Percentiles rank a stretch among this genome's conserved stretches.
Conservation (phyloP, 1,284 basidiomycete species). For the Apiotrichum laibachii region DNA sequence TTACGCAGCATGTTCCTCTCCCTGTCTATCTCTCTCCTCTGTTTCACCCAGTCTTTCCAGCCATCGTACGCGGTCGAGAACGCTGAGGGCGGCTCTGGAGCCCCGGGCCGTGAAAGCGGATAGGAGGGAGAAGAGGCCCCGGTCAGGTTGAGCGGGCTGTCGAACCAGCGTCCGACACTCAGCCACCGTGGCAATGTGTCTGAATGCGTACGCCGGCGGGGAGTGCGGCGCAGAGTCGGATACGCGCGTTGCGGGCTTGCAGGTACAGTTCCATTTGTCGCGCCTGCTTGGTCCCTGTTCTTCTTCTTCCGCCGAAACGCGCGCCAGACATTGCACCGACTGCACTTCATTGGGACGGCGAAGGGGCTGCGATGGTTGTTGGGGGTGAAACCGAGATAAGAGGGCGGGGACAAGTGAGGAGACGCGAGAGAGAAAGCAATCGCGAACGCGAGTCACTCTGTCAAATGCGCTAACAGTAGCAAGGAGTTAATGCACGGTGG, state of each 20-base stretch:
- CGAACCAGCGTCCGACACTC: constrained; percentile 1
- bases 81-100: not conserved
- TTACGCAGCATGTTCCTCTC: not conserved
- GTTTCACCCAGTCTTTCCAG: not conserved
- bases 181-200: not conserved
- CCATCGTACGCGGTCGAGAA: not conserved
- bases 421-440: too few species aligned
- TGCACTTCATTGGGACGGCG: too few species aligned
- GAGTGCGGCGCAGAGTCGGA: not conserved
- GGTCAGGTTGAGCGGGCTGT: not conserved
- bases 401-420: too few species aligned
- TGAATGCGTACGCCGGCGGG: not conserved
- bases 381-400: too few species aligned
- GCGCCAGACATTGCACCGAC: too few species aligned
- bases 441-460: too few species aligned
- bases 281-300: too few species aligned
- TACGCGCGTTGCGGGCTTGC: not conserved
- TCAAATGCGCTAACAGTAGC: too few species aligned
- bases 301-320: too few species aligned
- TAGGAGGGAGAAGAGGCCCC: not conserved
- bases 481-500: too few species aligned
- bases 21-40: not conserved
- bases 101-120: not conserved
- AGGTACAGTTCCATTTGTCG: not conserved
- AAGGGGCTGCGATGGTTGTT: too few species aligned